Conservation (phyloP, 305 asterid genomes). For the Solanum hybrid region DNA sequence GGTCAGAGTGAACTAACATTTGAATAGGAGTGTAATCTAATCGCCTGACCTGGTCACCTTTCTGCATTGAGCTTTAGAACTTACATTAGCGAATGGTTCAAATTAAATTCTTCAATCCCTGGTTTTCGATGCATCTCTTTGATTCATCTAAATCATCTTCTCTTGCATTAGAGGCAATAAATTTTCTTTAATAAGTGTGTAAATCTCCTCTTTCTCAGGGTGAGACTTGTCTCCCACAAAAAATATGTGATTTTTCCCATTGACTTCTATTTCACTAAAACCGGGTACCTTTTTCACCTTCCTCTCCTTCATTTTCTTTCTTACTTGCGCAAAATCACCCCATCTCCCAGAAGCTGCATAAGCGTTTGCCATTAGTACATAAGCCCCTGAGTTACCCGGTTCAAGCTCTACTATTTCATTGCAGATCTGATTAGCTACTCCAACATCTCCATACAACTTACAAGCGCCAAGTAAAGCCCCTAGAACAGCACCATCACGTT, state of each 20-base stretch:
- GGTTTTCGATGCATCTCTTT: not conserved
- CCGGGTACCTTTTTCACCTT: conserved; percentile 56
- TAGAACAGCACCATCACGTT: conserved; percentile 55
- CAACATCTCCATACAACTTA: conserved; percentile 56
- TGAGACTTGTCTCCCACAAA: conserved; percentile 58
- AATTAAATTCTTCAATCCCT: not conserved
- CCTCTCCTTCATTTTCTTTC: conserved; percentile 65
- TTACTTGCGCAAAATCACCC: conserved; percentile 48
- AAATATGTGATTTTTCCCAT: conserved; percentile 52
- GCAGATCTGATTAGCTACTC: conserved; percentile 32
- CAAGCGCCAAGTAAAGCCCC: conserved; percentile 65
- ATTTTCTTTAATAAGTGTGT: conserved; percentile 26
- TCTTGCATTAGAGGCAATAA: conserved; percentile 53
- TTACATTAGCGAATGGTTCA: not conserved
- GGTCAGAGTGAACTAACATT: not conserved
- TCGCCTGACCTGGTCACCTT: not conserved
- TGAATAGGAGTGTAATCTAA: not conserved
- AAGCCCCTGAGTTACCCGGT: conserved; percentile 56
- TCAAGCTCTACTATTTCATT: conserved; percentile 53
- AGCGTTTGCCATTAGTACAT: conserved; percentile 45
- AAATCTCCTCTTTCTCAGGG: conserved; percentile 40
- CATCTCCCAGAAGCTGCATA: conserved; percentile 66
- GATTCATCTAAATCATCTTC: conserved; percentile 10
- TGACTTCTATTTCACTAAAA: conserved; percentile 53
- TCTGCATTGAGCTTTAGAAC: not conserved